phyloP scores from a whole-genome alignment of 352 stramenopile species.

The Halophytophthora polymorphica region DNA sequence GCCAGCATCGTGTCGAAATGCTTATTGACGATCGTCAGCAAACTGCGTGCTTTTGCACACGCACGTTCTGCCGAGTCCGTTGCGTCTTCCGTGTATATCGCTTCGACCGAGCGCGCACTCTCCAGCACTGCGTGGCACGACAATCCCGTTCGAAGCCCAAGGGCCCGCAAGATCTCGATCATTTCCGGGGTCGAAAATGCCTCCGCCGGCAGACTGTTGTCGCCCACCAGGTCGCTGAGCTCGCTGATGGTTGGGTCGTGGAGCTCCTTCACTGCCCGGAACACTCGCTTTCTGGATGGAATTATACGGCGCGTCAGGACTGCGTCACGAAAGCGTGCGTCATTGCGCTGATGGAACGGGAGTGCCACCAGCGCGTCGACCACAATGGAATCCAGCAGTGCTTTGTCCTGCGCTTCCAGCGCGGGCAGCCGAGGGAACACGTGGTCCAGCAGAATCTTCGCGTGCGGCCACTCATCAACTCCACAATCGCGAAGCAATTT shows the following conservation, averaged over 20 bases:
- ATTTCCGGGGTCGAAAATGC: constrained; percentile 45
- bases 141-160: constrained; percentile 55
- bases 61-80: constrained; percentile 17
- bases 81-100: constrained; percentile 30
- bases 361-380: constrained; percentile 40
- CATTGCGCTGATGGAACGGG: constrained; percentile 49
- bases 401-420: constrained; percentile 28
- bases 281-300: constrained; percentile 49
- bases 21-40: constrained; percentile 71
- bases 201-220: constrained; percentile 54
- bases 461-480: constrained; percentile 54
- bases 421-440: constrained; percentile 50
- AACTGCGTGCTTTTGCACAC: constrained; percentile 42
- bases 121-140: constrained; percentile 74
- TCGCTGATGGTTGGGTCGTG: constrained; percentile 71
- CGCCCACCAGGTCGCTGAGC: constrained; percentile 58
- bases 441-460: constrained; percentile 53
- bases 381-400: constrained; percentile 52
- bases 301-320: constrained; percentile 42
- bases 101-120: constrained; percentile 60
- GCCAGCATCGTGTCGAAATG: constrained; percentile 67
- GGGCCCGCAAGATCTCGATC: constrained; percentile 46
- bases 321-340: constrained; percentile 45
- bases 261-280: constrained; percentile 51
- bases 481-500: constrained; percentile 48